phyloP scores from a whole-genome alignment of 2,329 filamentous ascomycete genomes.

The Geosmithia putterillii region DNA sequence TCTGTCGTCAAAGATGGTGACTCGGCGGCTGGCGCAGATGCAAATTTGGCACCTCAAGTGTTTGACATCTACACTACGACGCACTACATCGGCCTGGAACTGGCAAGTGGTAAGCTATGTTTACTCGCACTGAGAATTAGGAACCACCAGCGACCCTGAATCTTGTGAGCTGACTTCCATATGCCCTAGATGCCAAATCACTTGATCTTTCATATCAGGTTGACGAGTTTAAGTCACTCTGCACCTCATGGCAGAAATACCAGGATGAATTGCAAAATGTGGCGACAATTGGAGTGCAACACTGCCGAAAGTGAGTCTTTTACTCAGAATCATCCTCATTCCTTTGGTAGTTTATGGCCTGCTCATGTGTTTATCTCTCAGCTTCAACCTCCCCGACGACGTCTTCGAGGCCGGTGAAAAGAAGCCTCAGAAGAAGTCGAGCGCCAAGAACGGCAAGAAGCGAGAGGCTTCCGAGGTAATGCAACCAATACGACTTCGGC shows the following conservation, averaged over 20 bases:
- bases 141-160: not conserved
- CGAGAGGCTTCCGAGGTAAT: constrained; percentile 34
- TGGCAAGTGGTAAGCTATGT: constrained; percentile 53
- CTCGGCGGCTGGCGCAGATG: not conserved
- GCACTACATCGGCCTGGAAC: constrained; percentile 82
- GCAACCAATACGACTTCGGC: constrained; percentile 8
- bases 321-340: not conserved
- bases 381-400: constrained; percentile 79
- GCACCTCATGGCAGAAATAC: constrained; percentile 64
- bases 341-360: not conserved
- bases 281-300: constrained; percentile 61
- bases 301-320: constrained; percentile 67
- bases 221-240: constrained; percentile 74
- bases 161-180: constrained; percentile 10
- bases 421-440: constrained; percentile 50
- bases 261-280: constrained; percentile 52
- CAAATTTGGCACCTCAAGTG: not conserved
- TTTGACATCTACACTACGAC: constrained; percentile 71
- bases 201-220: constrained; percentile 75
- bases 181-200: constrained; percentile 47
- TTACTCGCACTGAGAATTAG: not conserved
- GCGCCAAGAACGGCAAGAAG: constrained; percentile 32
- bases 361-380: constrained; percentile 19
- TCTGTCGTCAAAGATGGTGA: not conserved
- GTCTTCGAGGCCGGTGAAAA: constrained; percentile 74